Evolutionary conservation across 176 grass and related monocot genomes (phyloP), one percentile per base, ranked within the genome.

Genomic region (Pontederia crassipes): DNA sequence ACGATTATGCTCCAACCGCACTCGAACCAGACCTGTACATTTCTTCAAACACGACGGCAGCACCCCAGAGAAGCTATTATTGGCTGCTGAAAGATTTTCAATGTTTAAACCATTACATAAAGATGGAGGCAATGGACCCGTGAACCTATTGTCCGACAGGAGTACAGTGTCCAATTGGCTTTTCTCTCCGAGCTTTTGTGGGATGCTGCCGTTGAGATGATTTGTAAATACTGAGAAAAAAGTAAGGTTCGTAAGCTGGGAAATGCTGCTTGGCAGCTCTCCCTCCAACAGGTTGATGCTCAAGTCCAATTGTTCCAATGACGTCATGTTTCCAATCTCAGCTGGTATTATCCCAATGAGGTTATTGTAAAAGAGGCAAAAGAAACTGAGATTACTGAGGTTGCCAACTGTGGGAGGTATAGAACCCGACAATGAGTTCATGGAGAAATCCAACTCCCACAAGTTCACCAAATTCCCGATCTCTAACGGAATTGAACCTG

Each of bases 391-490:
- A n/a, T 27, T 28, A 0, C 28, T 59, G 63, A 62, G 49, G 9
- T 49, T 47, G 15, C 59, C 72, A 58, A 75, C 29, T 1, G 66
- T 15, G 12, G 4, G 10, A 4, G 79, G 79, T 24, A 80, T 67
- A 26, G 49, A 26, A 55, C 67, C 68, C 0, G 49, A 68, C 26
- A 73, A 52, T 17, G 28, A 45, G 45, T 77, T 77, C 0, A 2
- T 4, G 15, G 32, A 52, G 46, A 77, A 24, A 46, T 61, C 46
- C 29, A 95, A 62, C 16, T 81, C 0, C 20, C 9, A 47, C 61
- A 95, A 71, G 48, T 65, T 70, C 0, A 59, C 27, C 49, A 95
- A 57, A 46, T 54, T 76, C 4, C 79, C 90, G 48, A 95, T 83
- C 46, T 74, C 77, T 9, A 64, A 16, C 3, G 90, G 90, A 52